These are phyloP conservation scores for Neurospora sp. DNA, from an alignment of 495 filamentous ascomycete species.

Conservation along the genomic window DNA sequence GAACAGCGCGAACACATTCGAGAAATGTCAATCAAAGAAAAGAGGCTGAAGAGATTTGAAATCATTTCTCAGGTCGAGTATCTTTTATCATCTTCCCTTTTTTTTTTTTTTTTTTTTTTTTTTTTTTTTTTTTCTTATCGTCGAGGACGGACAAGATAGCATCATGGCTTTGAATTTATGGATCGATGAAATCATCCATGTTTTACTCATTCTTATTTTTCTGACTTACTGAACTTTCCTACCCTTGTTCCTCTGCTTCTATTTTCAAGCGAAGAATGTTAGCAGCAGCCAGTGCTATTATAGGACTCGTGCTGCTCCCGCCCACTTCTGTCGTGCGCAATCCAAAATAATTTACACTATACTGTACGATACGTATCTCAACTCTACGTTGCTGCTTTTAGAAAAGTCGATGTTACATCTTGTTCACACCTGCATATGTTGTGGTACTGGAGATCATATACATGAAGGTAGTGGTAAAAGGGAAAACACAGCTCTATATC, in stretches of 20 bases:
- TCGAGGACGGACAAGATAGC: neutral
- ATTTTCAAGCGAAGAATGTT: neutral
- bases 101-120: too few species aligned
- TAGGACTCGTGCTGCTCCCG: neutral
- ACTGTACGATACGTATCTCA: neutral
- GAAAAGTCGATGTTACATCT: neutral
- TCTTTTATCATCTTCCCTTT: neutral
- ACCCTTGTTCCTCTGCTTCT: neutral
- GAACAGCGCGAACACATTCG: neutral
- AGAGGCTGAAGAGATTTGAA: neutral
- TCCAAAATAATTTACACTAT: neutral
- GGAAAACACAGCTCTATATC: neutral
- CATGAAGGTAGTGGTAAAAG: neutral
- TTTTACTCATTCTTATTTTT: neutral
- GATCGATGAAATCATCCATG: neutral
- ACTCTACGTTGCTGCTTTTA: neutral
- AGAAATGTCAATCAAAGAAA: neutral
- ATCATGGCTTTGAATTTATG: neutral
- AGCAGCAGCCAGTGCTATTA: neutral
- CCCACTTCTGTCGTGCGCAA: neutral
- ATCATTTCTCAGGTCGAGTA: neutral
- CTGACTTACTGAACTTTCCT: neutral
- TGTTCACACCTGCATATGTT: neutral
- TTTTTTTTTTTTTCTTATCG: too few species aligned
- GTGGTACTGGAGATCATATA: neutral